Base-by-base conservation (phyloP, 73 alveolate genomes). In the Durusdinium trenchii region DNA sequence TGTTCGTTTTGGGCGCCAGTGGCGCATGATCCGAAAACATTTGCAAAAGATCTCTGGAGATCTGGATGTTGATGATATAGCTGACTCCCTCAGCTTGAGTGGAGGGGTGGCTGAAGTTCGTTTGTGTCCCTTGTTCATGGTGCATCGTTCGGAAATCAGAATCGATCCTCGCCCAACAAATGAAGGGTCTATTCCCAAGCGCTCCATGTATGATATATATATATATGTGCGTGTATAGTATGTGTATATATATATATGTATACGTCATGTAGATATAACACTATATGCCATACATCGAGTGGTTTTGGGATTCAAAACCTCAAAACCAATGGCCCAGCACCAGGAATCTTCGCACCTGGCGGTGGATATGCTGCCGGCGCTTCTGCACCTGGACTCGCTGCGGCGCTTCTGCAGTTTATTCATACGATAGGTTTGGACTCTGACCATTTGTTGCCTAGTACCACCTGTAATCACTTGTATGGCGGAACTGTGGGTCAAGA, bases 351-450 rank as follows among this genome's bases (percentile, higher is more conserved):
- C 69, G 23, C 69, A 30, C 91, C 91, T 81, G 91, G 71, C 6
- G 91, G 91, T 26, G 91, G 91, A 81, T 48, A 81, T 10, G 91
- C 91, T 50, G 91, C 43, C 50, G 87, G 87, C 38, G 91, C 91
- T 81, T 81, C 91, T 14, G 91, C 91, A 47, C 85, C 85, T 75
- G 85, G 23, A 2, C 14, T 18, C 28, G 12, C 69, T 57, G 32
- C 23, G 69, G 69, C 69, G 12, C 69, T 57, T 57, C 23, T 57
- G 69, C 69, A 57, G 69, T 12, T 57, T 12, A 57, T 57, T 16
- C 23, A 57, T 23, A 57, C 23, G 69, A 16, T 12, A 57, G 12
- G 12, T 57, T 57, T 57, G 69, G 32, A 23, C 23, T 57, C 12
- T 57, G 32, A 12, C 69, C 23, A 57, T 12, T 23, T 57, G 32